Base-by-base conservation (phyloP, 495 filamentous ascomycete genomes). In the Sporormia fimetaria region DNA sequence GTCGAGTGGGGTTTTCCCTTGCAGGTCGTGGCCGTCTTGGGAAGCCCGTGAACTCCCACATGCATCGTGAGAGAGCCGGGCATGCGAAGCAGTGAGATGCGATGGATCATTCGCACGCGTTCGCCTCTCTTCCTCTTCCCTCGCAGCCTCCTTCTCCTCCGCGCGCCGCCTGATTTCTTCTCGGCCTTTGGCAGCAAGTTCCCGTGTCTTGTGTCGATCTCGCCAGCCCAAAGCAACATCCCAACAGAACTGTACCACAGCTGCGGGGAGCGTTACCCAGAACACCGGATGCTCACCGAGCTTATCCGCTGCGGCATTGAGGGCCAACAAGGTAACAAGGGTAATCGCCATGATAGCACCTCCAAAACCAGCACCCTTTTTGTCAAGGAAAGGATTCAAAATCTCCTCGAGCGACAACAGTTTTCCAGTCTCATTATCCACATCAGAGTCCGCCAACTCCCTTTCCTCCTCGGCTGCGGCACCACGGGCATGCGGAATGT, bases 321-420 rank as follows among this genome's bases (percentile, higher is more conserved):
- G 37, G 0, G 63, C 69, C 17, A 81, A 62, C 3, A 78, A 54
- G 1, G 71, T 72, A 38, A 76, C 61, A 14, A 81, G 64, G 0
- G 75, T 76, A 0, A 66, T 63, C 4, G 74, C 64, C 74, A 81
- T 79, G 40, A 81, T 64, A 23, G 72, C 28, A 2, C 63, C 70
- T 14, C 75, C 75, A 34, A 79, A 77, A 0, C 60, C 61, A 1
- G 77, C 77, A 21, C 77, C 70, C 8, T 58, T 54, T 53, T 75
- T 78, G 52, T 81, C 77, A 9, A 81, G 45, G 50, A 76, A 81
- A 1, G 77, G 77, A 44, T 81, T 79, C 71, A 81, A 73, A 55
- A 81, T 76, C 52, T 80, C 76, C 53, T 78, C 76, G 0, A 81
- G 63, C 0, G 73, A 74, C 7, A 77, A 55, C 1, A 67, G 52